phyloP scores from a whole-genome alignment of 2,329 filamentous ascomycete species.

The Ophiostoma populinum region DNA sequence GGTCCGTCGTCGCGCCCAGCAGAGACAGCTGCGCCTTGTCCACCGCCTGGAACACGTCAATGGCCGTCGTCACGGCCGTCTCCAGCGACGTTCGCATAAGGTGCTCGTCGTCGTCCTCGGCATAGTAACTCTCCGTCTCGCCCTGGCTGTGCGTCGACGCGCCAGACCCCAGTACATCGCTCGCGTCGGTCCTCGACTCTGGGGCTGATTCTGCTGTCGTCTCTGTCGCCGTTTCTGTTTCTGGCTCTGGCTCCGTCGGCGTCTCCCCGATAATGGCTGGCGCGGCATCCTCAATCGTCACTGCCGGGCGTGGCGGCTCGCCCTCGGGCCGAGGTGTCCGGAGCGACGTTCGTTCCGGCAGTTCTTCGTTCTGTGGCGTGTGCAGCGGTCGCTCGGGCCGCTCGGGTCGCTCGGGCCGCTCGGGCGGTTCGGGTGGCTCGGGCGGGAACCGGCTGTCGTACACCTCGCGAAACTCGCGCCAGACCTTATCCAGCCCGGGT shows the following conservation, averaged over 20 bases:
- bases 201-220: neutral
- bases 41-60: conserved; percentile 88
- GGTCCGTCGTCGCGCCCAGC: conserved; percentile 77
- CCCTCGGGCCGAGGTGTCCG: too few relatives aligned
- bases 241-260: too few relatives aligned
- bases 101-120: conserved; percentile 71
- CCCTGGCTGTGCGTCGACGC: conserved; percentile 11
- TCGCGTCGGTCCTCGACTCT: neutral
- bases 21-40: conserved; percentile 89
- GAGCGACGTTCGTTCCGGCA: too few relatives aligned
- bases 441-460: conserved; percentile 66
- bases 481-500: conserved; percentile 70
- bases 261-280: too few relatives aligned
- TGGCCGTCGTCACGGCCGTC: conserved; percentile 79
- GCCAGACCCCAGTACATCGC: neutral
- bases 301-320: too few relatives aligned
- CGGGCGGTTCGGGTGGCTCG: neutral
- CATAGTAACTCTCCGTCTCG: conserved; percentile 45
- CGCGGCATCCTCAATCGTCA: too few relatives aligned
- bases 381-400: too few relatives aligned
- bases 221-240: neutral
- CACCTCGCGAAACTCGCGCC: conserved; percentile 73
- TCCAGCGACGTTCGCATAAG: conserved; percentile 78
- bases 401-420: neutral
- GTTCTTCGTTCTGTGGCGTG: too few relatives aligned